These are phyloP conservation scores for Geosmithia putterillii DNA, from an alignment of 2,329 filamentous ascomycete species.

Conservation along the genomic window DNA sequence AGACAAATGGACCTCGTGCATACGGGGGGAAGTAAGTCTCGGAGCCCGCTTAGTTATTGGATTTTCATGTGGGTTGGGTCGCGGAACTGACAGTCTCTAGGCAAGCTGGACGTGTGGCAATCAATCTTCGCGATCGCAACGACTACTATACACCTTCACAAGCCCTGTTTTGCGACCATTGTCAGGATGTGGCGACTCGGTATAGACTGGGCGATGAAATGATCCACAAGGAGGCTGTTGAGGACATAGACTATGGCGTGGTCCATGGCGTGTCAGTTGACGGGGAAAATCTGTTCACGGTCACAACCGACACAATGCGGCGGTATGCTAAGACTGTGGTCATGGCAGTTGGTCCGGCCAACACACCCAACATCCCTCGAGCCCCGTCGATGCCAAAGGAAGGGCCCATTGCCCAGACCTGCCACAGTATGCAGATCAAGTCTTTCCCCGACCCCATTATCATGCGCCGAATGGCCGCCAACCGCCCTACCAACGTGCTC, in stretches of 20 bases:
- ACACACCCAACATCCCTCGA: constrained; percentile 36
- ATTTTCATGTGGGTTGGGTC: background rate
- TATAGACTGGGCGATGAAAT: constrained; percentile 36
- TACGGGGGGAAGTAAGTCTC: constrained; percentile 29
- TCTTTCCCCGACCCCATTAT: constrained; percentile 43
- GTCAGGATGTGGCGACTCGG: constrained; percentile 39
- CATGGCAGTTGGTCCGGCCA: constrained; percentile 58
- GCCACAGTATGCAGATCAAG: constrained; percentile 54
- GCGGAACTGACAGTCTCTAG: constrained; percentile 14
- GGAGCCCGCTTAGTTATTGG: background rate
- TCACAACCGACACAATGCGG: constrained; percentile 40
- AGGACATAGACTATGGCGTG: constrained; percentile 47
- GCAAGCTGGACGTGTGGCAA: constrained; percentile 32
- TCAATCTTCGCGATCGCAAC: constrained; percentile 55
- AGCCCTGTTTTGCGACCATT: constrained; percentile 50
- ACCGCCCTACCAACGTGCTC: constrained; percentile 47
- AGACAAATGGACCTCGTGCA: constrained; percentile 6
- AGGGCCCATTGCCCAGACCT: constrained; percentile 26
- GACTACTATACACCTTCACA: constrained; percentile 58
- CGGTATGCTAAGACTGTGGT: constrained; percentile 53
- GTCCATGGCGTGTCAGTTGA: constrained; percentile 28
- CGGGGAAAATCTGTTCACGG: constrained; percentile 48
- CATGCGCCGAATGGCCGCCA: constrained; percentile 34
- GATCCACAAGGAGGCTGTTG: constrained; percentile 47
- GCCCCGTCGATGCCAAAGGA: constrained; percentile 18